These are phyloP conservation scores for Priceomyces fermenticarens DNA, from an alignment of 805 yeast genomes.

Conservation along the genomic window DNA sequence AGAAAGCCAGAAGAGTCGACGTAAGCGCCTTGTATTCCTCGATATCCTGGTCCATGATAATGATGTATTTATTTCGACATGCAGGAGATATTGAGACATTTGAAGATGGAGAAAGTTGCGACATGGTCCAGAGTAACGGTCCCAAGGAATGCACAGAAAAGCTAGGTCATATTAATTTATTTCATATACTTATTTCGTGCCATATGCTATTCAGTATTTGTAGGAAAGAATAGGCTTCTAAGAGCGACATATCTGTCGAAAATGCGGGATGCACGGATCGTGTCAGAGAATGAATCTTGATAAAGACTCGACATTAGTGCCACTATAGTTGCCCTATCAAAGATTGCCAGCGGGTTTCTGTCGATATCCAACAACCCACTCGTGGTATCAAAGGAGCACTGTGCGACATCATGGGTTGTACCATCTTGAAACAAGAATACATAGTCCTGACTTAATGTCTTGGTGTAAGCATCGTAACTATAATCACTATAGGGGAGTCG, in stretches of 20 bases:
- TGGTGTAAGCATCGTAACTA: background rate
- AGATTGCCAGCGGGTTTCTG: background rate
- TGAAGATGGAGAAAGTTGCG: too few relatives aligned
- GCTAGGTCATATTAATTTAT: too few relatives aligned
- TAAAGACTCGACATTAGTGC: too few relatives aligned
- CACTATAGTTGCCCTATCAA: too few relatives aligned
- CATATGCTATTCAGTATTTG: background rate
- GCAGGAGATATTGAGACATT: too few relatives aligned
- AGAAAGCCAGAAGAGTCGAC: constrained; percentile 33
- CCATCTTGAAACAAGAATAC: background rate
- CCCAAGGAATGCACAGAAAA: too few relatives aligned
- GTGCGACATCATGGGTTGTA: background rate
- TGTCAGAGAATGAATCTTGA: too few relatives aligned
- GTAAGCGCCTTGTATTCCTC: constrained; percentile 39
- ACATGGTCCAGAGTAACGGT: too few relatives aligned
- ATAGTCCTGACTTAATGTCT: constrained; percentile 1
- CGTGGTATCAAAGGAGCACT: background rate
- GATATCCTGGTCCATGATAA: constrained; percentile 11
- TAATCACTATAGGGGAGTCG: background rate
- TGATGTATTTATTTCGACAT: background rate
- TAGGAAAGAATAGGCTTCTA: background rate
- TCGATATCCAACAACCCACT: constrained; percentile 1
- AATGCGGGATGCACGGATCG: background rate
- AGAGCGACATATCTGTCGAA: background rate
- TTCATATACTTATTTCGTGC: too few relatives aligned